Evolutionary conservation across 805 yeast species (phyloP), one percentile per base, ranked within the genome.

Genomic region (Kuraishia molischiana): DNA sequence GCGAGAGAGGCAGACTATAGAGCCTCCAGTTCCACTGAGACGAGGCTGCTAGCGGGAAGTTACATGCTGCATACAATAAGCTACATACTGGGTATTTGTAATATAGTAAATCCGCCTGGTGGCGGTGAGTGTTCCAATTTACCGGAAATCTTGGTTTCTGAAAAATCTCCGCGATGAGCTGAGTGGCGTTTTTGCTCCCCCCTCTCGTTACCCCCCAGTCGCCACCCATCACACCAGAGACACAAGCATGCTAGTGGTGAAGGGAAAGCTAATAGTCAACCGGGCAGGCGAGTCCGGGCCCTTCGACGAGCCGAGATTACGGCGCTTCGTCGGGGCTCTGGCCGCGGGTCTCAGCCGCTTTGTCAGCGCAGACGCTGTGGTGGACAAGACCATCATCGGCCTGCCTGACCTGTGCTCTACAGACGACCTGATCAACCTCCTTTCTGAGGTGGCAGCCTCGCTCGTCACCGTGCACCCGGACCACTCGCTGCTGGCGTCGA

Each of bases 401-500:
- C 69, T 74, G 17, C 74, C 74, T 34, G 66, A 63, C 36, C 64
- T 62, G 26, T 64, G 72, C 19, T 63, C 64, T 36, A 61, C 70
- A 19, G 58, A 62, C 19, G 74, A 73, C 33, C 43, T 61, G 8
- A 30, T 52, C 3, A 47, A 49, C 14, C 43, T 58, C 34, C 89
- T 95, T 24, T 95, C 97, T 21, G 98, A 92, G 61, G 85, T 92
- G 14, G 83, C 92, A 37, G 97, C 97, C 20, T 84, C 85, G 48
- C 77, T 89, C 87, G 86, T 96, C 33, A 89, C 97, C 4, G 72
- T 78, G 41, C 97, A 90, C 59, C 95, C 95, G 19, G 95, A 89
- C 61, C 86, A 90, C 53, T 95, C 97, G 19, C 70, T 77, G 26
- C 69, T 87, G 44, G 97, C 96, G 32, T 95, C 97, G 14, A 78